Base-by-base conservation (phyloP, 2,329 filamentous ascomycete genomes). In the Fusarium acutatum region DNA sequence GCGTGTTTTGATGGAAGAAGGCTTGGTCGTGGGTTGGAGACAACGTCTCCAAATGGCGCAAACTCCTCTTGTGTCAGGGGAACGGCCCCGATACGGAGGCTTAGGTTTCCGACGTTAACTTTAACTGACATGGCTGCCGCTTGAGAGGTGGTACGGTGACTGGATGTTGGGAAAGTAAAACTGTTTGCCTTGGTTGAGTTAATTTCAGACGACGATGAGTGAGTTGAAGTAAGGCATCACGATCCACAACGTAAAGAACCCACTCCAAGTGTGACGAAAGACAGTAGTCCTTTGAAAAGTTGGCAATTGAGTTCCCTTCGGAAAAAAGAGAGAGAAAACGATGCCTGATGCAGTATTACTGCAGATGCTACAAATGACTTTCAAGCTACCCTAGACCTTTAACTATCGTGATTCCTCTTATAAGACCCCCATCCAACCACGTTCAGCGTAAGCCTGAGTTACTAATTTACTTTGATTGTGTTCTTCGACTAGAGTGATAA, bases 1-100 rank as follows among this genome's bases (percentile, higher is more conserved):
- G 88, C 85, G 67, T 78, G 77, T 17, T 77, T 82, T 60, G 84
- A 85, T 57, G 89, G 86, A 71, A 88, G 83, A 73, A 90, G 80
- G 78, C 86, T 82, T 47, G 88, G 87, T 69, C 87, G 86, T 37
- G 94, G 94, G 80, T 96, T 94, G 80, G 91, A 85, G 75, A 98
- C 89, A 52, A 96, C 94, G 62, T 93, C 92, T 80, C 96, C 96
- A 82, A 97, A 99, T 47, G 89, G 87, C 20, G 90, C 86, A 83
- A 98, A 98, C 59, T 89, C 84, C 9, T 86, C 84, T 50, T 89
- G 88, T 14, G 90, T 93, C 59, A 98, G 88, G n/a, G 90, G 89
- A 75, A 88, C 84, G 14, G 93, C 88, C 30, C 85, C 85, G 75
- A 96, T 61, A 26, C 73, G 65, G 50, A 83, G 57, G 14, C 68